Evolutionary conservation across 2,329 filamentous ascomycete species (phyloP).

Genomic region (Fusarium sp.): DNA sequence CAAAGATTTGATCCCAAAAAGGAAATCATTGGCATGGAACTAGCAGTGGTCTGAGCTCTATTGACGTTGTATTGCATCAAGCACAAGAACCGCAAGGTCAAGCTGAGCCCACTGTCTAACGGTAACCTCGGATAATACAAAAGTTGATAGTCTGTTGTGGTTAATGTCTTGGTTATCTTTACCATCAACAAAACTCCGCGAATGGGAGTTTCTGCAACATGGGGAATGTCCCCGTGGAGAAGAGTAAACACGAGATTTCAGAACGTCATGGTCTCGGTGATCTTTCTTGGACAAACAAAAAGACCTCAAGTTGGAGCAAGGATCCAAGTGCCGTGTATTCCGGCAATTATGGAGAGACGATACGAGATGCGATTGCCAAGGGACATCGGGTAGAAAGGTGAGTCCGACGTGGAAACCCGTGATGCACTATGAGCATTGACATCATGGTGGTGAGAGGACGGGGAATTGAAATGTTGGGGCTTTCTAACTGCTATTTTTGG

Average conservation of each 20-base stretch:
- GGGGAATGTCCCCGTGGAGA: constrained; percentile 13
- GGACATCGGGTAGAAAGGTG: background rate
- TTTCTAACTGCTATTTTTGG: constrained; percentile 28
- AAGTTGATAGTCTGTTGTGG: background rate
- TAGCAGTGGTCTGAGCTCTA: constrained; percentile 22
- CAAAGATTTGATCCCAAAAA: constrained; percentile 6
- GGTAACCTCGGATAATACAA: constrained; percentile 7
- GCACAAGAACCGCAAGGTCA: background rate
- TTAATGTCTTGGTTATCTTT: background rate
- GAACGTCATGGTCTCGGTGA: constrained; percentile 26
- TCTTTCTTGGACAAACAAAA: constrained; percentile 12
- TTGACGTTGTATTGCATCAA: constrained; percentile 7
- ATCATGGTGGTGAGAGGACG: constrained; percentile 38
- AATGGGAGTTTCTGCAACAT: constrained; percentile 29
- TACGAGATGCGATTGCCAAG: constrained; percentile 11
- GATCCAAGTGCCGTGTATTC: constrained; percentile 21
- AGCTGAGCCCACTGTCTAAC: background rate
- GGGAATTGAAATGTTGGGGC: background rate
- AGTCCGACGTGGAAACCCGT: constrained; percentile 1
- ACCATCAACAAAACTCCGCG: constrained; percentile 26
- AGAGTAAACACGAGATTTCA: constrained; percentile 23
- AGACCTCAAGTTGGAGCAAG: constrained; percentile 2
- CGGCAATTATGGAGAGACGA: constrained; percentile 4
- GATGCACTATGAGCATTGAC: constrained; percentile 34
- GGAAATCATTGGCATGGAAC: constrained; percentile 7